These are phyloP conservation scores for Leccinum fibrillosum DNA, from an alignment of 768 basidiomycete species.

Conservation along the genomic window DNA sequence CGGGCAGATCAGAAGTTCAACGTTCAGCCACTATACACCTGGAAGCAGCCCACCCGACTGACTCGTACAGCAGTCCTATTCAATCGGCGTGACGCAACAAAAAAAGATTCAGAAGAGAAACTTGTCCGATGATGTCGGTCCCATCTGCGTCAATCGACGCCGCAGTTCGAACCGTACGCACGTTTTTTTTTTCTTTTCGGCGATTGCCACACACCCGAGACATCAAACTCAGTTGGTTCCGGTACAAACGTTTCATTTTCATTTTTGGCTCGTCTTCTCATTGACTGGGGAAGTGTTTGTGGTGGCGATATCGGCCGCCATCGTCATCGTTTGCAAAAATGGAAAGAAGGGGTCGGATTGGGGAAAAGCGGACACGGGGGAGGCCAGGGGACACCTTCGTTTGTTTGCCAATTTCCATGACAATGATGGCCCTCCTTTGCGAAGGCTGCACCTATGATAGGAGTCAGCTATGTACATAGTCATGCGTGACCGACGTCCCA, in stretches of 20 bases:
- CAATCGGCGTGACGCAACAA: not conserved
- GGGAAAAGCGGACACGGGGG: not conserved
- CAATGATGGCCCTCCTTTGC: not conserved
- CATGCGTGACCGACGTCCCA: not conserved
- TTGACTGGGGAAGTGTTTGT: not conserved
- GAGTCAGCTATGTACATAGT: not conserved
- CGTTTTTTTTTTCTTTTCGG: not conserved
- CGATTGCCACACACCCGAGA: not conserved
- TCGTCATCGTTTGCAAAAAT: not conserved
- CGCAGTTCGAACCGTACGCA: not conserved
- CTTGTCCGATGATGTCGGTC: conserved; percentile 9
- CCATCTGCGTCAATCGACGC: not conserved
- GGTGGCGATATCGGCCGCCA: not conserved
- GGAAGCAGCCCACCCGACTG: not conserved
- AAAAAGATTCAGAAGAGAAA: not conserved
- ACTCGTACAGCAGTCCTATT: not conserved
- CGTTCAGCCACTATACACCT: conserved; percentile 5
- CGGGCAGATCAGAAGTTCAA: conserved; percentile 8
- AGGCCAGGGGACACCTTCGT: not conserved
- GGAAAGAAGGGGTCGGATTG: not conserved
- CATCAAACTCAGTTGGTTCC: not conserved
- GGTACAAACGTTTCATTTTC: not conserved
- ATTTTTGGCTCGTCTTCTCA: not conserved
- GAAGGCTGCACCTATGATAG: not conserved
- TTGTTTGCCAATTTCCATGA: not conserved